These are phyloP conservation scores for Solanum etuberosum DNA, from an alignment of 257 asterid genomes.

Conservation along the genomic window DNA sequence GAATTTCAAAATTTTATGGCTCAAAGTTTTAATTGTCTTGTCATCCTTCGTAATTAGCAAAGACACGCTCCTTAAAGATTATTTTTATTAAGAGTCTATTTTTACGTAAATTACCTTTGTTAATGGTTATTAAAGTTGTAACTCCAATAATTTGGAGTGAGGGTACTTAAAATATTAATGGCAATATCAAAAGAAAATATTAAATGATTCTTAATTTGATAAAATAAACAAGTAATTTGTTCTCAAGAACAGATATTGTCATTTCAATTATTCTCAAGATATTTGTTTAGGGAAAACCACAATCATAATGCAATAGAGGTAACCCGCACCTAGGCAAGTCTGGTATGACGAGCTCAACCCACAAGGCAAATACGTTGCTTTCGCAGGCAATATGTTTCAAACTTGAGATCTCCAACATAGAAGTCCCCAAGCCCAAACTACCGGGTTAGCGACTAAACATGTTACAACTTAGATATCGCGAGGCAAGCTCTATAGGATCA, in stretches of 20 bases:
- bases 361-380: background rate
- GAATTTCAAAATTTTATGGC: background rate
- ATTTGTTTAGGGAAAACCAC: background rate
- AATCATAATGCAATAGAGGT: background rate
- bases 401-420: background rate
- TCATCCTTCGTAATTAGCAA: background rate
- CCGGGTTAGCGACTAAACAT: background rate
- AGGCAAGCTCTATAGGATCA: background rate
- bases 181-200: background rate
- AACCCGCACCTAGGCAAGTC: background rate
- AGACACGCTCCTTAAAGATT: background rate
- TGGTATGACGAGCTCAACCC: fast-evolving
- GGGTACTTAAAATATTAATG: background rate
- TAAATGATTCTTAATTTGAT: background rate
- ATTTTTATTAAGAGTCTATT: background rate
- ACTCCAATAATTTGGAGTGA: background rate
- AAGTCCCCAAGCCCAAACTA: too few relatives aligned
- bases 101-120: background rate
- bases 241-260: background rate
- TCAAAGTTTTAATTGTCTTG: background rate
- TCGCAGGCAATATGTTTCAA: background rate
- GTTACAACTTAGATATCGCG: background rate
- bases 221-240: background rate
- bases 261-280: background rate
- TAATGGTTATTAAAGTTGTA: background rate